Evolutionary conservation across 148 eudicot species (phyloP).

Genomic region (Amaranthus cruentus): DNA sequence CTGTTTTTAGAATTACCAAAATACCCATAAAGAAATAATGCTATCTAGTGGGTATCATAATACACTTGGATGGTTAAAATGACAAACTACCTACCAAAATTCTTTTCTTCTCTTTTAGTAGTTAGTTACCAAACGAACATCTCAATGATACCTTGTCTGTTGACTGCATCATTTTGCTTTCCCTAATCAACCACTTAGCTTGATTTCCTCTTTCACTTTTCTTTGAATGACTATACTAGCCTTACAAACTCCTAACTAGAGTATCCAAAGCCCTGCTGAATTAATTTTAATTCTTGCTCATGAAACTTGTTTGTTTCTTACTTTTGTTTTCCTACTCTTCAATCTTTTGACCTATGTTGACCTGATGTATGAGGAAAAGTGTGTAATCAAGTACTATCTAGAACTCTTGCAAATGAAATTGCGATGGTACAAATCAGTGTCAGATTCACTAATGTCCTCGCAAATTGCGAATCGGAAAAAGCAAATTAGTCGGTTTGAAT

Average conservation of each 20-base stretch:
- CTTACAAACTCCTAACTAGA: background rate
- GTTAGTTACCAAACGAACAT: slow-evolving; percentile 27
- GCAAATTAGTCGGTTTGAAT: too few species aligned
- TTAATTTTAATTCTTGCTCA: background rate
- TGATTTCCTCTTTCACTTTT: slow-evolving; percentile 14
- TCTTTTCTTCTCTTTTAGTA: slow-evolving; percentile 2
- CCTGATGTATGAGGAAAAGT: background rate
- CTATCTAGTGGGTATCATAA: slow-evolving; percentile 2
- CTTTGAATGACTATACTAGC: slow-evolving; percentile 6
- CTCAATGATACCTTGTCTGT: slow-evolving; percentile 27
- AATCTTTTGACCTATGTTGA: background rate
- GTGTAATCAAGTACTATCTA: background rate
- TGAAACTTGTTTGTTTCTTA: background rate
- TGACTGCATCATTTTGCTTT: slow-evolving; percentile 18
- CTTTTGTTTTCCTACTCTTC: too few species aligned
- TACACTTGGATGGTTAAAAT: slow-evolving; percentile 14
- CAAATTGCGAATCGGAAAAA: too few species aligned
- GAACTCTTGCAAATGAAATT: too few species aligned
- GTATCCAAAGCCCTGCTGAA: slow-evolving; percentile 9
- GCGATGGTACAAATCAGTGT: too few species aligned
- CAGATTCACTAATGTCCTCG: background rate
- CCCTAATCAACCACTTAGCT: slow-evolving; percentile 15
- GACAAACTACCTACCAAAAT: slow-evolving; percentile 25
- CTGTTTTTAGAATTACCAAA: slow-evolving; percentile 10
- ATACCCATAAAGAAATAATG: slow-evolving; percentile 9